phyloP scores from a whole-genome alignment of 2,329 filamentous ascomycete genomes.

The Penicillium hesseltinei region DNA sequence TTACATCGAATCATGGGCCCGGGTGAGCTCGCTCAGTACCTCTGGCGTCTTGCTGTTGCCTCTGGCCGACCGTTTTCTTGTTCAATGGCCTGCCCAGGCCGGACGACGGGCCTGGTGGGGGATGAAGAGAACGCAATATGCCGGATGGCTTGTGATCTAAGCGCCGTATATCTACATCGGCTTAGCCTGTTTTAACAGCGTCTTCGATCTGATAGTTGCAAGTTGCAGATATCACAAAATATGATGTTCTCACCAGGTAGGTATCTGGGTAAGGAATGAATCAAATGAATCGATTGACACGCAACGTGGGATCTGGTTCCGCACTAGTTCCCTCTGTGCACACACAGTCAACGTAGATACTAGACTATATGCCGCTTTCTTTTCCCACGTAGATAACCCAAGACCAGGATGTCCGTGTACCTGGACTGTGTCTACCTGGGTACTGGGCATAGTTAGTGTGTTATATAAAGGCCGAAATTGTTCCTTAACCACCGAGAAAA shows the following conservation, averaged over 20 bases:
- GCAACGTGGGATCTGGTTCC: background rate
- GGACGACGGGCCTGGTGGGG: conserved; percentile 41
- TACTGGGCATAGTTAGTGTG: too few species aligned
- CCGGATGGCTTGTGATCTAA: conserved; percentile 40
- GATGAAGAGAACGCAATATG: conserved; percentile 41
- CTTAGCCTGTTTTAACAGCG: background rate
- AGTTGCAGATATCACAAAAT: background rate
- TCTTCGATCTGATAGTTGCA: background rate
- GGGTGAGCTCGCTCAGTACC: conserved; percentile 77
- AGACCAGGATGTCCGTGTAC: too few species aligned
- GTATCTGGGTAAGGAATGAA: background rate
- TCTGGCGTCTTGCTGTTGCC: conserved; percentile 73
- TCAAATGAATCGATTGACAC: background rate
- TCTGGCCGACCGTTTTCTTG: conserved; percentile 74
- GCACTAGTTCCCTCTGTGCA: background rate
- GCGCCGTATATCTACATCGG: background rate
- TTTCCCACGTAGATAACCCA: too few species aligned
- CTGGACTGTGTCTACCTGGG: too few species aligned
- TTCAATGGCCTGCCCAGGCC: conserved; percentile 72
- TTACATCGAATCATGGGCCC: conserved; percentile 91
- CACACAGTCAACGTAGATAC: background rate
- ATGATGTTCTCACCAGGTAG: background rate
- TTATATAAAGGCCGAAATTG: too few species aligned
- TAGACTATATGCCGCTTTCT: too few species aligned
- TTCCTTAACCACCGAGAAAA: background rate